Percentiles rank a stretch among this genome's conserved stretches.
Conservation (phyloP, 1,139 yeast genomes). For the Blastobotrys elegans region DNA sequence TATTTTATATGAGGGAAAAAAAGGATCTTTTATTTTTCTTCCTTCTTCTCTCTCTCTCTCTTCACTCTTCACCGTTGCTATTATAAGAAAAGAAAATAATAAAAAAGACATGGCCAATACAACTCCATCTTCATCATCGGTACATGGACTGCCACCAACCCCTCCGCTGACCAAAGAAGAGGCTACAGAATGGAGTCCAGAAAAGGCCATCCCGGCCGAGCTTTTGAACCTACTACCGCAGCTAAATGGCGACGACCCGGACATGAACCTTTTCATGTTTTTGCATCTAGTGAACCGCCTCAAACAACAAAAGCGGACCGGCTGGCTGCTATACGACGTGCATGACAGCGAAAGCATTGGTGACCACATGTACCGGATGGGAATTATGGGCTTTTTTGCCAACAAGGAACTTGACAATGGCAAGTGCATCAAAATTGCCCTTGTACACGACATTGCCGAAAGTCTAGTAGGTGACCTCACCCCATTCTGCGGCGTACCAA, state of each 20-base stretch:
- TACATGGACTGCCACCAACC: neutral
- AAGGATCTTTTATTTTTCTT: neutral
- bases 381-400: constrained; percentile 73
- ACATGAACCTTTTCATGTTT: constrained; percentile 38
- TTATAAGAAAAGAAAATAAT: too few species aligned
- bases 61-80: neutral
- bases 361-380: constrained; percentile 98
- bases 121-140: neutral
- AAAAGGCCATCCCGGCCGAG: constrained; percentile 49
- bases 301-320: constrained; percentile 82
- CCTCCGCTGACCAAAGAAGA: neutral
- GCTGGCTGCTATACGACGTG: constrained; percentile 67
- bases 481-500: constrained; percentile 48
- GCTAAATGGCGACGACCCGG: constrained; percentile 6
- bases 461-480: constrained; percentile 87
- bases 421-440: constrained; percentile 76
- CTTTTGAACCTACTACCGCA: constrained; percentile 40
- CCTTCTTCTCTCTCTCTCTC: neutral
- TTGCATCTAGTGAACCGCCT: constrained; percentile 69
- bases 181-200: constrained; percentile 49
- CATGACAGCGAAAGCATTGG: constrained; percentile 65
- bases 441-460: constrained; percentile 94
- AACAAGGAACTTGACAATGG: constrained; percentile 41
- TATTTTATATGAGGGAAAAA: too few species aligned
- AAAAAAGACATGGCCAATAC: neutral